Base-by-base conservation (phyloP, 1,139 yeast species). In the Entelexis sorbosivorans region DNA sequence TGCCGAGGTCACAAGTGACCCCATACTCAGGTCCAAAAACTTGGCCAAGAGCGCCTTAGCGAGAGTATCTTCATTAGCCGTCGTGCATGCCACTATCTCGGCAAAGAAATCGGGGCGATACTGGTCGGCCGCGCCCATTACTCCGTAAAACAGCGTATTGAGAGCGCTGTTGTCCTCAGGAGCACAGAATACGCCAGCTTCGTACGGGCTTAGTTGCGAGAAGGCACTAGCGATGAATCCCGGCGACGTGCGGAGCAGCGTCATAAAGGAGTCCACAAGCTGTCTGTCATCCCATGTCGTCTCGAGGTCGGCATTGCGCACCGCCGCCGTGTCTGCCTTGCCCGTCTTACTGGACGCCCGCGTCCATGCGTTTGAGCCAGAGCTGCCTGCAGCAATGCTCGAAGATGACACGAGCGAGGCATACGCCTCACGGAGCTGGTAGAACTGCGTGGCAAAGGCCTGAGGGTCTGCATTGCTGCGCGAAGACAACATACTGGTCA, bases 241-340 rank as follows among this genome's bases (percentile, higher is more conserved):
- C 0, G 70, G 70, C 2, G 69, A 64, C 1, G 69, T 61, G 44
- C 67, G 62, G 24, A 66, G 57, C 33, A 67, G 54, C 6, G 68
- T 62, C 44, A 67, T 49, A 51, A 66, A 66, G 8, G 68, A 64
- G 54, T 60, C 63, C 39, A 67, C 53, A 16, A 65, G 55, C 44
- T 61, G 63, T 8, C 66, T 57, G 46, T 61, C 63, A 14, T 62
- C 62, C 62, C 62, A 59, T 13, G 56, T 47, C 6, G 59, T 45
- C n/a, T 55, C 51, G 14, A 42, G 28, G 17, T 38, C 51, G 4
- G n/a, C 17, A 3, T 28, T 34, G 26, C 43, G 11, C 8, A 11
- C 13, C 2, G 28, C 31, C 3, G 34, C 1, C 1, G 20, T 7
- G 9, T 40, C 29, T n/a, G 19, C 22, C 22, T 19, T 20, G 14